These are phyloP conservation scores for Nemania sp. DNA, from an alignment of 2,329 filamentous ascomycete species.

Conservation along the genomic window DNA sequence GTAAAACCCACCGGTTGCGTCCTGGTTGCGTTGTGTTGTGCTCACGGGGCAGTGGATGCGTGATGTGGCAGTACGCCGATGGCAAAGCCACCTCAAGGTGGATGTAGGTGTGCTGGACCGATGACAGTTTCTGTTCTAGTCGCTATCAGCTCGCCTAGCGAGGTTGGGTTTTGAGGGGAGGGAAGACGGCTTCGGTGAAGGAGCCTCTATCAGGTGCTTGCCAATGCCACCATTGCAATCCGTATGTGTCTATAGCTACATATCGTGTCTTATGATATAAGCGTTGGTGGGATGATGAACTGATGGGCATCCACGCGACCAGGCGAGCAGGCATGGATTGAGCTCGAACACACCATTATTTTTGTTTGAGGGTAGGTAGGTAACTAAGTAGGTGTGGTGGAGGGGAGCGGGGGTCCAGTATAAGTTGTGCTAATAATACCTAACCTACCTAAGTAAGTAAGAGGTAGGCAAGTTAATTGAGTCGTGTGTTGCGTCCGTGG, in stretches of 20 bases:
- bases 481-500: constrained; percentile 16
- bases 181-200: neutral
- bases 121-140: constrained; percentile 15
- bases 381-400: neutral
- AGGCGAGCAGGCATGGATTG: neutral
- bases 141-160: neutral
- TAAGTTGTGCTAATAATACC: constrained; percentile 4
- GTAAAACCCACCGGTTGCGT: neutral
- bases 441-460: neutral
- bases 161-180: neutral
- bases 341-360: neutral
- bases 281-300: constrained; percentile 25
- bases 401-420: neutral
- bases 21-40: neutral
- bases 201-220: neutral
- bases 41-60: constrained; percentile 30
- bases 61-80: constrained; percentile 8
- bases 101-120: constrained; percentile 11
- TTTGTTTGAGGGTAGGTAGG: too few species aligned
- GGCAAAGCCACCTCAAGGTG: constrained; percentile 6
- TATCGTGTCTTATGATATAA: constrained; percentile 29
- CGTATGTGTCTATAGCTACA: neutral
- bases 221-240: neutral
- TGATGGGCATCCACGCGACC: constrained; percentile 19
- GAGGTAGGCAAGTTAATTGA: neutral